A percentile compares a stretch with the other conserved stretches of the same genome.
phyloP scores from a whole-genome alignment of 2,329 filamentous ascomycete species.

The Fusarium illudens region DNA sequence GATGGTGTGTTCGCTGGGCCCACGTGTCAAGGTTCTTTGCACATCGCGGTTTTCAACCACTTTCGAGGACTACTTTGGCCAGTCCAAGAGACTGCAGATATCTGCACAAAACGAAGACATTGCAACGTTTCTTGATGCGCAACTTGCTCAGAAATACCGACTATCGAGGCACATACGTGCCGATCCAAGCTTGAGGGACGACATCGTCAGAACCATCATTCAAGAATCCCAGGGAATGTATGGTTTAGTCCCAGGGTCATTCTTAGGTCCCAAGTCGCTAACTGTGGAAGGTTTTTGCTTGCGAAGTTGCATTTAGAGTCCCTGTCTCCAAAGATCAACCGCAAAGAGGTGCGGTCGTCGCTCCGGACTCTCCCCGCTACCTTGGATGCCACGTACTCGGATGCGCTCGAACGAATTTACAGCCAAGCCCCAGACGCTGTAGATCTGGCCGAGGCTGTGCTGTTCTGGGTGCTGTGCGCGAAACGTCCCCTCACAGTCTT shows the following conservation, averaged over 20 bases:
- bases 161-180: neutral
- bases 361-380: neutral
- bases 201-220: neutral
- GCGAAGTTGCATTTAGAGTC: neutral
- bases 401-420: neutral
- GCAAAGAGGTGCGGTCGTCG: neutral
- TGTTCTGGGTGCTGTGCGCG: conserved; percentile 3
- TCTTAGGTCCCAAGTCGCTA: neutral
- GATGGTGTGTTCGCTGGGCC: neutral
- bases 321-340: neutral
- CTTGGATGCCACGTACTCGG: neutral
- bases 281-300: neutral
- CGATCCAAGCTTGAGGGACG: neutral
- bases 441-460: conserved; percentile 1
- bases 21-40: neutral
- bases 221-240: neutral
- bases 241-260: neutral
- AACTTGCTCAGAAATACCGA: neutral
- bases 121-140: neutral
- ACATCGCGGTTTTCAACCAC: neutral
- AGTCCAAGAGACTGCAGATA: neutral
- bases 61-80: neutral
- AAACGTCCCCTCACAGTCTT: neutral
- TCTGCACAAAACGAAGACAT: neutral
- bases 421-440: neutral